Conservation (phyloP, 2,329 filamentous ascomycete species). For the Exophiala bonariae region DNA sequence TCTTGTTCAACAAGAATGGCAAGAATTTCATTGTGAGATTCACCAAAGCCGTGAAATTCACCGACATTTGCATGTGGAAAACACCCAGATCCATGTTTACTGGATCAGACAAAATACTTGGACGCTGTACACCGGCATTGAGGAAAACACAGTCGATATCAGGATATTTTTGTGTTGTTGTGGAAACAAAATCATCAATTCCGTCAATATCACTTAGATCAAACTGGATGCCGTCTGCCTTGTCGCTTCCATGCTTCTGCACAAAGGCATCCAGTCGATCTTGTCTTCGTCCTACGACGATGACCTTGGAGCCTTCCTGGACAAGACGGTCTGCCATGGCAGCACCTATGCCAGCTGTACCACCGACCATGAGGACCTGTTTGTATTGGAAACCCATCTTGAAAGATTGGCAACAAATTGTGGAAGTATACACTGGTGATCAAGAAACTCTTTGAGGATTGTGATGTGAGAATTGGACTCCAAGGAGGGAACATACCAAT, state of each 20-base stretch:
- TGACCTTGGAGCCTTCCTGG: conserved; percentile 51
- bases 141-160: conserved; percentile 58
- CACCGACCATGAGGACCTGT: conserved; percentile 56
- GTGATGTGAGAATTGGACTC: too few species aligned
- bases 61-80: conserved; percentile 46
- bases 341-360: conserved; percentile 55
- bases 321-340: conserved; percentile 51
- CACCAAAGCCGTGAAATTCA: conserved; percentile 51
- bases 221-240: conserved; percentile 42
- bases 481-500: too few species aligned
- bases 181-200: conserved; percentile 44
- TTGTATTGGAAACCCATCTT: conserved; percentile 58
- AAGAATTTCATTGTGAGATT: conserved; percentile 48
- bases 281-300: conserved; percentile 57
- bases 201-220: conserved; percentile 49
- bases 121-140: conserved; percentile 57
- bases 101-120: conserved; percentile 49
- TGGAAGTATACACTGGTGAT: background rate
- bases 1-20: conserved; percentile 42
- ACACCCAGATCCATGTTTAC: conserved; percentile 41
- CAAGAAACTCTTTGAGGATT: background rate
- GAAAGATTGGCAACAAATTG: background rate
- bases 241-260: conserved; percentile 42
- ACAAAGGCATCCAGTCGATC: conserved; percentile 53
- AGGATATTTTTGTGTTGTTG: conserved; percentile 42